phyloP scores from a whole-genome alignment of 495 filamentous ascomycete genomes.

The Tuber melanosporum region DNA sequence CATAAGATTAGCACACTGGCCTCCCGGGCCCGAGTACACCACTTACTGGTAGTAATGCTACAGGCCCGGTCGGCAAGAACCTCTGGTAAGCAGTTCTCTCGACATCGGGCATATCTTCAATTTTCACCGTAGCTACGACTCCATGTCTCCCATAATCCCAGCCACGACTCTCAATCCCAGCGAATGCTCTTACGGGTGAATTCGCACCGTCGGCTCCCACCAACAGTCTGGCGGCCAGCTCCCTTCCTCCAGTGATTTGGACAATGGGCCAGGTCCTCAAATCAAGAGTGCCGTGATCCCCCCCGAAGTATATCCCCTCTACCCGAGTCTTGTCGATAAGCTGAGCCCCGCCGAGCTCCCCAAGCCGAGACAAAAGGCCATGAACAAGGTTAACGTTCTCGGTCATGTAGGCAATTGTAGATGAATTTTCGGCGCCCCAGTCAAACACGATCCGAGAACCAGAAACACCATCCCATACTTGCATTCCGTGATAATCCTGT shows the following conservation, averaged over 20 bases:
- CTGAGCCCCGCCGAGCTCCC: constrained; percentile 59
- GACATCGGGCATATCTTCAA: constrained; percentile 55
- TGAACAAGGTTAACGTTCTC: constrained; percentile 86
- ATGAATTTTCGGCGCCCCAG: constrained; percentile 52
- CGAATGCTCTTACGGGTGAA: constrained; percentile 84
- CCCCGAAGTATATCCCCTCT: constrained; percentile 66
- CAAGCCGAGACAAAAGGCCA: constrained; percentile 63
- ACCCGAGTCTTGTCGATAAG: constrained; percentile 71
- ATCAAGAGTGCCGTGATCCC: constrained; percentile 62
- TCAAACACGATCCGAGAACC: constrained; percentile 84
- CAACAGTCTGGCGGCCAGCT: constrained; percentile 71
- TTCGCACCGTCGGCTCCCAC: constrained; percentile 93
- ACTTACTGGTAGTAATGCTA: constrained; percentile 69
- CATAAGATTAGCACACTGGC: constrained; percentile 5
- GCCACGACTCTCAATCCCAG: constrained; percentile 72
- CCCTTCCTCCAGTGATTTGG: constrained; percentile 54
- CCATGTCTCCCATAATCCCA: constrained; percentile 94
- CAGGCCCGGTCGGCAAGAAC: constrained; percentile 84
- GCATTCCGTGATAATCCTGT: constrained; percentile 86
- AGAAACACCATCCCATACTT: constrained; percentile 92
- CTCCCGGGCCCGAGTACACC: neutral
- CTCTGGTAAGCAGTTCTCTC: constrained; percentile 81
- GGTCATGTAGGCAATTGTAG: constrained; percentile 86
- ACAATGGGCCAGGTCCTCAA: constrained; percentile 82
- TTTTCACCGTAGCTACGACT: constrained; percentile 77